phyloP scores from a whole-genome alignment of 306 rosid genomes.

The Acmispon strigosus region DNA sequence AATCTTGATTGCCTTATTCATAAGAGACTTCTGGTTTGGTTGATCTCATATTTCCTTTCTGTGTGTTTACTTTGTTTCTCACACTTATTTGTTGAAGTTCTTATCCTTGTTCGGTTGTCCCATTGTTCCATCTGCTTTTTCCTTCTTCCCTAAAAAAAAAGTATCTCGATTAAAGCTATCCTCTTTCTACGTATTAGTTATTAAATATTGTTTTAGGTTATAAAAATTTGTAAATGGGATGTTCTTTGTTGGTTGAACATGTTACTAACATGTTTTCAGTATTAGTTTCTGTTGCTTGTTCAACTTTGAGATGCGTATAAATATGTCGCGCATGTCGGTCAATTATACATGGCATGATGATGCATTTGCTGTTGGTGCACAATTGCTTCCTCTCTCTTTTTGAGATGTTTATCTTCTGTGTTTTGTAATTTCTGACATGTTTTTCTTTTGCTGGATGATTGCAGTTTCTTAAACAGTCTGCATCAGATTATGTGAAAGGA shows the following conservation, averaged over 20 bases:
- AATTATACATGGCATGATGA: not conserved
- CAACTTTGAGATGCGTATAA: conserved; percentile 6
- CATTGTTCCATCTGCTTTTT: not conserved
- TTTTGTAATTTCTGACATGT: conserved; percentile 29
- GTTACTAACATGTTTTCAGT: not conserved
- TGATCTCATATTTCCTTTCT: conserved; percentile 6
- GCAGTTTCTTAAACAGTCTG: conserved; percentile 89
- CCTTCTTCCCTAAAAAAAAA: not conserved
- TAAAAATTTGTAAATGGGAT: not conserved
- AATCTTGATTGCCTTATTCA: not conserved
- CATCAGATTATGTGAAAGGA: conserved; percentile 57
- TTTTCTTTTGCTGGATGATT: conserved; percentile 22
- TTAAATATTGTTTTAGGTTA: not conserved
- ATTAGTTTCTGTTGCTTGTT: not conserved
- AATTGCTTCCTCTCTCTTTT: conserved; percentile 9
- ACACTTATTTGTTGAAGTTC: not conserved
- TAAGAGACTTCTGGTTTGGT: not conserved
- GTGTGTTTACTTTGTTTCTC: not conserved
- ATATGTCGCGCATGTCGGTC: not conserved
- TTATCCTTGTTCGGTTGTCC: not conserved
- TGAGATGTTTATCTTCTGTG: not conserved
- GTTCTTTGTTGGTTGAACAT: not conserved
- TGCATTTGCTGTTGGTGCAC: not conserved
- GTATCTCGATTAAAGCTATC: not conserved
- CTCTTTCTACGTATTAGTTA: not conserved